Percentiles rank a stretch among this genome's conserved stretches.
Evolutionary conservation across 2,329 filamentous ascomycete species (phyloP).

Genomic region (Claviceps spartinae): DNA sequence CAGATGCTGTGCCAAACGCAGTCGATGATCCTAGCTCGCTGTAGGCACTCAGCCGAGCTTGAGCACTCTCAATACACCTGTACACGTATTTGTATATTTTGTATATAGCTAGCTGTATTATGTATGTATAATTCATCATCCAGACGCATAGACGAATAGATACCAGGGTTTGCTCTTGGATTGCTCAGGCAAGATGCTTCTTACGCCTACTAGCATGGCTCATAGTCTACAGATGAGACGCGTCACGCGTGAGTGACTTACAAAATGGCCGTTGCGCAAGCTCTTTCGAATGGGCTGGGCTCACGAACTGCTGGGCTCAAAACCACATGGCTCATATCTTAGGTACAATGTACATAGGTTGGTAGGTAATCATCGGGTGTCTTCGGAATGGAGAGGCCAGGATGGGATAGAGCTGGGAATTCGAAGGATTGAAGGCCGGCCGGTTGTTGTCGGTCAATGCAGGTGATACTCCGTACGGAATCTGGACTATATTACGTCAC

Average conservation of each 20-base stretch:
- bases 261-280: too few species aligned
- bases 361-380: not conserved
- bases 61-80: not conserved
- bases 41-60: not conserved
- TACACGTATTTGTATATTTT: not conserved
- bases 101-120: not conserved
- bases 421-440: not conserved
- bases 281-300: too few species aligned
- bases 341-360: too few species aligned
- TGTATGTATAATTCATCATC: not conserved
- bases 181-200: too few species aligned
- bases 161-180: too few species aligned
- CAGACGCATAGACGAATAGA: too few species aligned
- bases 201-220: too few species aligned
- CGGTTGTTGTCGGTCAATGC: not conserved
- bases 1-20: not conserved
- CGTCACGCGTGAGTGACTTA: too few species aligned
- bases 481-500: too few species aligned
- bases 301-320: too few species aligned
- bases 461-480: too few species aligned
- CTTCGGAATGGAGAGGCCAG: not conserved
- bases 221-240: too few species aligned
- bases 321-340: not conserved
- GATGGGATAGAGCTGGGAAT: not conserved
- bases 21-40: not conserved